Base-by-base conservation (phyloP, 768 basidiomycete genomes). In the Xerocomellus chrysenteron region DNA sequence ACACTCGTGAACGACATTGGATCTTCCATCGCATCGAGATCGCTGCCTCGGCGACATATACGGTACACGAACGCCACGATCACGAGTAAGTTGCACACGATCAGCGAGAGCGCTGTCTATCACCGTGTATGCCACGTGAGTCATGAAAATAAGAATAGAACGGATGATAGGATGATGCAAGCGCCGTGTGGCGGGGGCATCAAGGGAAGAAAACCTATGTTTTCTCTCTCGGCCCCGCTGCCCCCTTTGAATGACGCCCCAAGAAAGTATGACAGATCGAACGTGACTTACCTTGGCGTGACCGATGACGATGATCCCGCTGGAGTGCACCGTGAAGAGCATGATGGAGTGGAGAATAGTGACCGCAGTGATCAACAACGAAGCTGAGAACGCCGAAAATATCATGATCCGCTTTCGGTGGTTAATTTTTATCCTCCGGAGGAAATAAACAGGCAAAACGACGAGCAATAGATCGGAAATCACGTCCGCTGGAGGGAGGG, bases 1-100 rank as follows among this genome's bases (percentile, higher is more conserved):
- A 68, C 47, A 13, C 10, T 58, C 17, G 67, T 66, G 42, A 68
- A 40, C 33, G 44, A n/a, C 14, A 58, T 6, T 21, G 8, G 13
- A 2, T 57, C 54, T 0, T 44, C 40, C 5, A n/a, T 7, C n/a
- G 28, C 33, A 4, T 63, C 58, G 2, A 60, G 51, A 45, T 60
- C 51, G 14, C 17, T 44, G 24, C 52, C 54, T 37, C 56, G 53
- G 5, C 17, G 26, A 30, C n/a, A 62, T 4, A 62, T n/a, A 17
- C 59, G 66, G 42, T 66, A 61, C 8, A 62, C 13, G 9, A 65
- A 68, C 14, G 62, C 32, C 19, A 66, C 62, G 30, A 70, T 57
- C 41, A 70, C 70, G 33, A 70, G 58, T 13, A 62, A 53, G 24
- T 68, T 66, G 56, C 68, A 71, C 8, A 70, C 54, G 39, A 70